Base-by-base conservation (phyloP, 805 yeast genomes). In the Kodamaea laetipori region DNA sequence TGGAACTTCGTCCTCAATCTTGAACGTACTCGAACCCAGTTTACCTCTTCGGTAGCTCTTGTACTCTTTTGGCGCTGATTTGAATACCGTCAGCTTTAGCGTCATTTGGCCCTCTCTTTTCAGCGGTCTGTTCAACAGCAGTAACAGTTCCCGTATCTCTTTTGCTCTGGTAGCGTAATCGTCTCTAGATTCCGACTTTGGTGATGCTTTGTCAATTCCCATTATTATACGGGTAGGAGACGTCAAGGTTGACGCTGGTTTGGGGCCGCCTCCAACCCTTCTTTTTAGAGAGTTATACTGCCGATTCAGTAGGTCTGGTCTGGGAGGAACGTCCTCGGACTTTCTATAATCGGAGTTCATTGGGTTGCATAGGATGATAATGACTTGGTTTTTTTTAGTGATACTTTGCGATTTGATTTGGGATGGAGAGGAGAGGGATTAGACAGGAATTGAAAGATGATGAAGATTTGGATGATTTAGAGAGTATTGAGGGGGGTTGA, bases 271-370 rank as follows among this genome's bases (percentile, higher is more conserved):
- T 4, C 33, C 33, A 11, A 30, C 15, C 17, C 13, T 21, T 30
- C 33, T 30, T 30, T 17, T 11, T 30, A 30, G 33, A 5, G 33
- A 30, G 18, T 15, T 7, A 17, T n/a, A 30, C 33, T 12, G 33
- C 16, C 33, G 33, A 17, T 13, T 30, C 33, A 9, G 13, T 11
- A 30, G 33, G 18, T 16, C 33, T 15, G 13, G 17, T 9, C 33
- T 13, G 4, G 33, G 9, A 10, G 17, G 9, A 4, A 30, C 8
- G 16, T 13, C 16, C 33, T 16, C 33, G 18, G 33, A 30, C 33
- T 30, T 12, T 13, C 16, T 30, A 21, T 21, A 21, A 21, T 21
- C 24, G 33, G 33, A 30, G 33, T 30, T 30, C 33, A 30, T 30
- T 21, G 24, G 24, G 24, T n/a, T n/a, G 38, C 12, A 32, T 16